These are phyloP conservation scores for Pseudocercospora eumusae DNA, from an alignment of 2,329 filamentous ascomycete genomes.

Conservation along the genomic window DNA sequence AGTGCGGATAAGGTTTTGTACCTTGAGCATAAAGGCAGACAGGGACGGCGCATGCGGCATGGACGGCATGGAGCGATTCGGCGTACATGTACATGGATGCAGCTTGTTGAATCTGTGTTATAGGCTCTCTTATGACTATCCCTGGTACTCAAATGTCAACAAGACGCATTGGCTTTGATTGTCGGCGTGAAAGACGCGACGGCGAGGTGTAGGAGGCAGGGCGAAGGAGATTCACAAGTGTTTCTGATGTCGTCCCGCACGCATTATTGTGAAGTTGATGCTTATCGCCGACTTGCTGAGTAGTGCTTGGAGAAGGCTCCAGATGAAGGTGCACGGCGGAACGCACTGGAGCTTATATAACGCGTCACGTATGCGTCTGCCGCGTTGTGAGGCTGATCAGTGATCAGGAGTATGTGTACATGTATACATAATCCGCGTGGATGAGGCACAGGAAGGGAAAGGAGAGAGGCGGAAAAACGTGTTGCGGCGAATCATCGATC, in stretches of 20 bases:
- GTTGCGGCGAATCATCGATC: not conserved
- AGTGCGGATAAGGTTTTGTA: not conserved
- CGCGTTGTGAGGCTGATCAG: constrained; percentile 8
- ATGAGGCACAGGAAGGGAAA: not conserved
- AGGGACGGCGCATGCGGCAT: not conserved
- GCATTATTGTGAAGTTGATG: not conserved
- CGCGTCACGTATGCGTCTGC: not conserved
- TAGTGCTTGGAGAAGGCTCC: not conserved
- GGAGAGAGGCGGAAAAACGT: not conserved
- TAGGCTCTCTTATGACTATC: not conserved
- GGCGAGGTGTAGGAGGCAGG: not conserved
- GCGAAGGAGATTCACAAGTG: not conserved
- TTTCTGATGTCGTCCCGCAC: not conserved
- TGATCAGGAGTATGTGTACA: no score
- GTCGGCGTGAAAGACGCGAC: not conserved
- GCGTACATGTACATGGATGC: not conserved
- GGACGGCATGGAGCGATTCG: not conserved
- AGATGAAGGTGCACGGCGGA: not conserved
- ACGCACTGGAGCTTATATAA: not conserved
- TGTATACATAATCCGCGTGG: no score
- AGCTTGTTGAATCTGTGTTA: not conserved
- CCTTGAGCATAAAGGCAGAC: not conserved
- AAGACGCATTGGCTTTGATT: not conserved
- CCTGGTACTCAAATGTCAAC: not conserved
- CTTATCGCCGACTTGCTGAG: not conserved